Base-by-base conservation (phyloP, 75 land plant species). In the Larix kaempferi region DNA sequence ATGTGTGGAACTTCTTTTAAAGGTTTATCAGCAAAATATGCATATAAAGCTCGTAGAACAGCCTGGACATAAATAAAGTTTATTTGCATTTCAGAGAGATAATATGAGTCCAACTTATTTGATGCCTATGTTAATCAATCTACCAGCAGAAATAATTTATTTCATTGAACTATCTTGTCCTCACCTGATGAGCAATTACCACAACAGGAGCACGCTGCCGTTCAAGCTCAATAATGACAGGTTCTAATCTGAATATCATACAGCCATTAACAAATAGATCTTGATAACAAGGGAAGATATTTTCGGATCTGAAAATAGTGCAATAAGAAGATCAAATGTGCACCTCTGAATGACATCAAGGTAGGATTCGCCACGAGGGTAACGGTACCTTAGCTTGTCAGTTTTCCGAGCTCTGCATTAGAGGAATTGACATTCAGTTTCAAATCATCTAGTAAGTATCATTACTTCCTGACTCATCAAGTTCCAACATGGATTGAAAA, bases 321-420 rank as follows among this genome's bases (percentile, higher is more conserved):
- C 10, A 55, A 54, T 25, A 74, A 55, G 23, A 44, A 5, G 61
- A 52, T 2, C 3, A 5, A 37, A n/a, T 23, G 41, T 19, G 17
- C 72, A 96, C 99, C 99, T 94, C 78, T 96, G 99, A 27, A 96
- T 96, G 77, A 96, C 99, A 89, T 96, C 99, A 60, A 96, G 86
- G 69, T 96, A 96, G 35, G 99, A 96, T 82, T 96, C 99, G 23
- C 99, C 99, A 78, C 99, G 98, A 74, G 99, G 99, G 86, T 96
- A 96, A 16, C 99, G 85, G 67, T 96, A 96, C 58, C 98, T 82
- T 57, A 96, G 84, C 78, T 96, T 96, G 78, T 96, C 99, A 80
- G 88, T 87, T 86, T 92, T 92, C 16, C 99, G 90, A 25, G 99
- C 85, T 75, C 99, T 96, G 89, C 17, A 66, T 66, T 44, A 27